Conservation (phyloP, 805 yeast genomes). For the Saccharomycopsis vini region DNA sequence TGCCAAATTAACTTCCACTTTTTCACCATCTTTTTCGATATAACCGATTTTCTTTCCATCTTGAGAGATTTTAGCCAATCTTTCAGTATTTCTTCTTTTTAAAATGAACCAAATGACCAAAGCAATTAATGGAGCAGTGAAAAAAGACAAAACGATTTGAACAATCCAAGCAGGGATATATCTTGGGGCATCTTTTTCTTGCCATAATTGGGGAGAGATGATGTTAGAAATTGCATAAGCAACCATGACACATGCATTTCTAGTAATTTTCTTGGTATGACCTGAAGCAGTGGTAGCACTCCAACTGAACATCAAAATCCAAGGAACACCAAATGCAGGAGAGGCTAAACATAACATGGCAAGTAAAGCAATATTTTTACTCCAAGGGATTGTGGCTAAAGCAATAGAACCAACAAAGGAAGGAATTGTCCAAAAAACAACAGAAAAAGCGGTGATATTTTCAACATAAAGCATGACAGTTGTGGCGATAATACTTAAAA, state of each 20-base stretch:
- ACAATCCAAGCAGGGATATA: constrained; percentile 50
- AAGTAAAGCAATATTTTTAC: constrained; percentile 34
- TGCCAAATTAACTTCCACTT: constrained; percentile 31
- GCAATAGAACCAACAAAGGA: constrained; percentile 28
- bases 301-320: constrained; percentile 24
- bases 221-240: constrained; percentile 54
- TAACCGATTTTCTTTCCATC: background rate
- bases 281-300: constrained; percentile 33
- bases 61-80: constrained; percentile 23
- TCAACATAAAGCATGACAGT: constrained; percentile 27
- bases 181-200: constrained; percentile 33
- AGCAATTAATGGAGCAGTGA: constrained; percentile 36
- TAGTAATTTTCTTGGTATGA: constrained; percentile 54
- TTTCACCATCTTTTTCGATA: constrained; percentile 27
- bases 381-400: constrained; percentile 23
- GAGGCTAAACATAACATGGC: constrained; percentile 37
- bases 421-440: constrained; percentile 30
- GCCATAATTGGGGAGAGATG: constrained; percentile 46
- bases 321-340: constrained; percentile 23
- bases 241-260: constrained; percentile 44
- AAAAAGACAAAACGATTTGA: constrained; percentile 45
- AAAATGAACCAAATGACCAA: constrained; percentile 38
- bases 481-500: constrained; percentile 34
- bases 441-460: constrained; percentile 32
- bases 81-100: constrained; percentile 34